Conservation (phyloP, 2,329 filamentous ascomycete genomes). For the Aureobasidium vineae region DNA sequence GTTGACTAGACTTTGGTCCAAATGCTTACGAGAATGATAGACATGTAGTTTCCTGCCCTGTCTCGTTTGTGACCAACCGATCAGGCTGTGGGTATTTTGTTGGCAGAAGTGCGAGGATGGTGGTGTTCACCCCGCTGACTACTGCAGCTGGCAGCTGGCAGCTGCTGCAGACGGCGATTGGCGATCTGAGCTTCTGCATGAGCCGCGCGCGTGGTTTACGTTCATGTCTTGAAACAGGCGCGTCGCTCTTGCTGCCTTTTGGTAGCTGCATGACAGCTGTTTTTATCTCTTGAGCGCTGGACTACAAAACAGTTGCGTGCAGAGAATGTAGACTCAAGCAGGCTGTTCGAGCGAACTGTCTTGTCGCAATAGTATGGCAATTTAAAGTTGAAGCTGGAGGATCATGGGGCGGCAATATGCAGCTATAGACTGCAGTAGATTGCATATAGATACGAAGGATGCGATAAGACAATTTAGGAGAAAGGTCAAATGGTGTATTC, state of each 20-base stretch:
- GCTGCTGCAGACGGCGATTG: constrained; percentile 19
- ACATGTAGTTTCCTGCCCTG: constrained; percentile 11
- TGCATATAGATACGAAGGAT: constrained; percentile 22
- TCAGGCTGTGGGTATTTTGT: constrained; percentile 11
- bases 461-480: constrained; percentile 22
- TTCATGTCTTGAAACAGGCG: constrained; percentile 13
- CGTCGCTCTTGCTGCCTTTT: neutral
- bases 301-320: no score
- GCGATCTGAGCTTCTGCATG: constrained; percentile 24
- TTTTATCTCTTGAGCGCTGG: neutral
- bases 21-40: constrained; percentile 2
- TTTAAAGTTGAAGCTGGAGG: constrained; percentile 17
- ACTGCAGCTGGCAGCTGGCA: constrained; percentile 18
- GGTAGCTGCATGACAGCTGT: neutral
- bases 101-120: constrained; percentile 5
- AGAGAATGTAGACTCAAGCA: neutral
- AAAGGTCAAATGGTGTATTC: constrained; percentile 14
- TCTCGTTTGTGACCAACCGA: constrained; percentile 19
- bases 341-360: neutral
- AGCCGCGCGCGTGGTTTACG: constrained; percentile 14
- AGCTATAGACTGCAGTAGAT: constrained; percentile 15
- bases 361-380: neutral
- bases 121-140: constrained; percentile 21
- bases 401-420: constrained; percentile 13
- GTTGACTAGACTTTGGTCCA: neutral